Percentiles rank a stretch among this genome's conserved stretches.
Conservation (phyloP, 352 stramenopile genomes). For the Blastocystis sp. region DNA sequence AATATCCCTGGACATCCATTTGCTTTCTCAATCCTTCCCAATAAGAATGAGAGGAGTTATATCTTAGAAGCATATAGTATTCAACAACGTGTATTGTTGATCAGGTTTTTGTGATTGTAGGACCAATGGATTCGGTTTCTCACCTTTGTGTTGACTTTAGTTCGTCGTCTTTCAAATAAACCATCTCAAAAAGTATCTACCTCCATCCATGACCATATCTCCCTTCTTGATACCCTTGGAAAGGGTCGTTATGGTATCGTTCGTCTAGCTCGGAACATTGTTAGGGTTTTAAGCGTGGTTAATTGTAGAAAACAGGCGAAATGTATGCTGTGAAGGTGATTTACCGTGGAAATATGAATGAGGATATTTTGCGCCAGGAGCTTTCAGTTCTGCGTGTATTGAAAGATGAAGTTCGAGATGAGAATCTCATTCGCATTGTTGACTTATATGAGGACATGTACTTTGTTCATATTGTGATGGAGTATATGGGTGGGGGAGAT, state of each 20-base stretch:
- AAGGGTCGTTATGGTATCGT: slow-evolving; percentile 46
- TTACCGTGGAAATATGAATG: slow-evolving; percentile 20
- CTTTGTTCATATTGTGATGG: slow-evolving; percentile 49
- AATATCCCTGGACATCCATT: slow-evolving; percentile 39
- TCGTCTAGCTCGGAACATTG: background rate
- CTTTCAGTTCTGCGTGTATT: background rate
- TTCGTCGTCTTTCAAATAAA: background rate
- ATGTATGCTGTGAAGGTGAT: slow-evolving; percentile 55
- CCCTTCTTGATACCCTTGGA: slow-evolving; percentile 9
- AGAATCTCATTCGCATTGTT: slow-evolving; percentile 2
- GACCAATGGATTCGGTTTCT: slow-evolving; percentile 43
- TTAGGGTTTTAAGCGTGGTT: background rate
- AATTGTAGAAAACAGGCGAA: slow-evolving; percentile 1
- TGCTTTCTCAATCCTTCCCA: slow-evolving; percentile 40
- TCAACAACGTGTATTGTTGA: slow-evolving; percentile 1
- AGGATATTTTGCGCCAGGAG: slow-evolving; percentile 16
- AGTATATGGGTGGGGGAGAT: slow-evolving; percentile 45
- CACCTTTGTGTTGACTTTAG: background rate
- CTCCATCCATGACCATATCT: slow-evolving; percentile 22
- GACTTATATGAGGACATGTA: slow-evolving; percentile 13
- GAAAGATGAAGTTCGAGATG: slow-evolving; percentile 7
- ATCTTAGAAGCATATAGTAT: slow-evolving; percentile 51
- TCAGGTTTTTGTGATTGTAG: background rate
- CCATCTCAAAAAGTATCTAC: background rate
- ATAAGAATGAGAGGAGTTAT: slow-evolving; percentile 31